These are phyloP conservation scores for Pseudogymnoascus sp. DNA, from an alignment of 2,329 filamentous ascomycete species.

Conservation along the genomic window DNA sequence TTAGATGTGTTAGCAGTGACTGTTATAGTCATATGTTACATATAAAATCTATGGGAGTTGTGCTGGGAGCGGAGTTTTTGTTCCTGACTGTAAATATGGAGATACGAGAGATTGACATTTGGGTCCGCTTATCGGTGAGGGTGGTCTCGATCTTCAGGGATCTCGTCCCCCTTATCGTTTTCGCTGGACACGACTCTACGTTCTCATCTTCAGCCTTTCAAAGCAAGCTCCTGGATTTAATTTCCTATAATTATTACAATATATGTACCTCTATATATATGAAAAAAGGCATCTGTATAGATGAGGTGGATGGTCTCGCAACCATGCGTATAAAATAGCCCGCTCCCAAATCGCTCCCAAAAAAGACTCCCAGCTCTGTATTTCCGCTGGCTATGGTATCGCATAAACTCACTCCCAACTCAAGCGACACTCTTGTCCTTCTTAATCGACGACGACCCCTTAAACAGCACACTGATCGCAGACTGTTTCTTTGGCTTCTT, in stretches of 20 bases:
- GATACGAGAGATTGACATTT: not conserved
- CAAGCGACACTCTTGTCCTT: not conserved
- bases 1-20: not conserved
- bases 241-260: not conserved
- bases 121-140: not conserved
- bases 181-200: not conserved
- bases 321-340: not conserved
- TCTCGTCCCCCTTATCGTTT: not conserved
- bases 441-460: not conserved
- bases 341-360: not conserved
- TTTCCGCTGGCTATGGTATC: not conserved
- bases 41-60: not conserved
- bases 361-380: not conserved
- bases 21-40: not conserved
- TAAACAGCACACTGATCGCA: conserved; percentile 1
- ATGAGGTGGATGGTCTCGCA: conserved; percentile 5
- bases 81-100: not conserved
- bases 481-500: not conserved
- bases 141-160: not conserved
- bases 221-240: not conserved
- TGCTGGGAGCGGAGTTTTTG: not conserved
- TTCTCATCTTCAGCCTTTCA: not conserved
- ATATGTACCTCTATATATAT: conserved; percentile 2
- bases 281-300: conserved; percentile 7
- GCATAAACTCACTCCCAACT: not conserved